phyloP scores from a whole-genome alignment of 139 green algal species.

The Picochlorum sp. region DNA sequence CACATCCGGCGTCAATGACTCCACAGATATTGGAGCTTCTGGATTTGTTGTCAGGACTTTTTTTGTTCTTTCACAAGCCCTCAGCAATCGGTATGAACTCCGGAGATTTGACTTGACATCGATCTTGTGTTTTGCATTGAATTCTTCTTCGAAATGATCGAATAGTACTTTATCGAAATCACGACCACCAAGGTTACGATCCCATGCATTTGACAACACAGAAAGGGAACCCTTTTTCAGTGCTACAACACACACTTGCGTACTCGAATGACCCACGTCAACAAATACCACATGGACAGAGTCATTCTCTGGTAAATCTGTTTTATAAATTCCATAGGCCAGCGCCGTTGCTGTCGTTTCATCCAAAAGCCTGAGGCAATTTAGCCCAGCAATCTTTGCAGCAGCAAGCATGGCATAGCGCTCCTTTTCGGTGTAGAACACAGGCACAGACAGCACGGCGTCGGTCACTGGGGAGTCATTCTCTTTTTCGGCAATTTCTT shows the following conservation, averaged over 20 bases:
- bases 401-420: slow-evolving; percentile 75
- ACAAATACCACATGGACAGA: slow-evolving; percentile 88
- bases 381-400: slow-evolving; percentile 64
- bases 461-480: slow-evolving; percentile 71
- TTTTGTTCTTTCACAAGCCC: slow-evolving; percentile 66
- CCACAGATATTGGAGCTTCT: slow-evolving; percentile 76
- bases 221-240: slow-evolving; percentile 82
- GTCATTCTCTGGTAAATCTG: slow-evolving; percentile 81
- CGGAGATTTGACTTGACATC: slow-evolving; percentile 75
- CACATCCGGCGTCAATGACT: slow-evolving; percentile 92
- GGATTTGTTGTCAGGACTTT: slow-evolving; percentile 90
- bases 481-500: slow-evolving; percentile 81
- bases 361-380: slow-evolving; percentile 89
- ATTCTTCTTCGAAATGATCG: slow-evolving; percentile 83
- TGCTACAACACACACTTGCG: slow-evolving; percentile 87
- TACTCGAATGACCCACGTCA: slow-evolving; percentile 79
- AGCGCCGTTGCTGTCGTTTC: slow-evolving; percentile 93
- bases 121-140: slow-evolving; percentile 71
- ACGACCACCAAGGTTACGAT: slow-evolving; percentile 80
- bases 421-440: slow-evolving; percentile 78
- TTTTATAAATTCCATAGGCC: slow-evolving; percentile 98
- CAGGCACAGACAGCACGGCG: slow-evolving; percentile 82
- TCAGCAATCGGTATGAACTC: slow-evolving; percentile 72
- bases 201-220: slow-evolving; percentile 81
- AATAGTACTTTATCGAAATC: slow-evolving; percentile 88